Conservation (phyloP, 148 eudicot genomes). For the Vaccinium macrocarpon region DNA sequence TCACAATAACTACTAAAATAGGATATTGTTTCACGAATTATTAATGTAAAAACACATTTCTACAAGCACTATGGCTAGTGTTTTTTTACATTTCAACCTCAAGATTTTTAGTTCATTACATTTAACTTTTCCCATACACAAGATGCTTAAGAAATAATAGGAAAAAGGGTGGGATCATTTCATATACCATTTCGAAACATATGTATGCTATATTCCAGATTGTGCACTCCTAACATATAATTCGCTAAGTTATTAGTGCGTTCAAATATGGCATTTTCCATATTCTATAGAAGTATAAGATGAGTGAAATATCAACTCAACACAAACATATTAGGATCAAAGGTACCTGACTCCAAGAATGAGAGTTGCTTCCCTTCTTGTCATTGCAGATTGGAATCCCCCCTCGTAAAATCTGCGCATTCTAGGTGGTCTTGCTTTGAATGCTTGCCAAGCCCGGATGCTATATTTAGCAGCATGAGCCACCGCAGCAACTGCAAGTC, state of each 20-base stretch:
- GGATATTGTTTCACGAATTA: not conserved
- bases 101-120: not conserved
- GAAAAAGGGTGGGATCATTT: not conserved
- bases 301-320: not conserved
- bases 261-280: not conserved
- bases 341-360: constrained; percentile 67
- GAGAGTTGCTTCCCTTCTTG: constrained; percentile 75
- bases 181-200: not conserved
- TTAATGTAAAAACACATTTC: not conserved
- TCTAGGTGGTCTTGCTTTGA: constrained; percentile 68
- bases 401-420: constrained; percentile 73
- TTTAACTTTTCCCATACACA: not conserved
- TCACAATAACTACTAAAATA: not conserved
- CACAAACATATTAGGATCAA: not conserved
- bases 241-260: not conserved
- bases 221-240: not conserved
- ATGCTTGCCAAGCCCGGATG: constrained; percentile 83
- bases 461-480: constrained; percentile 71
- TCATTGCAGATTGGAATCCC: constrained; percentile 73
- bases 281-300: not conserved
- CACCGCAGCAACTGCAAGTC: constrained; percentile 62
- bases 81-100: too few species aligned
- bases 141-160: not conserved
- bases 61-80: not conserved
- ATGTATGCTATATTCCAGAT: not conserved